phyloP scores from a whole-genome alignment of 1,284 basidiomycete species.

The Papiliotrema laurentii region DNA sequence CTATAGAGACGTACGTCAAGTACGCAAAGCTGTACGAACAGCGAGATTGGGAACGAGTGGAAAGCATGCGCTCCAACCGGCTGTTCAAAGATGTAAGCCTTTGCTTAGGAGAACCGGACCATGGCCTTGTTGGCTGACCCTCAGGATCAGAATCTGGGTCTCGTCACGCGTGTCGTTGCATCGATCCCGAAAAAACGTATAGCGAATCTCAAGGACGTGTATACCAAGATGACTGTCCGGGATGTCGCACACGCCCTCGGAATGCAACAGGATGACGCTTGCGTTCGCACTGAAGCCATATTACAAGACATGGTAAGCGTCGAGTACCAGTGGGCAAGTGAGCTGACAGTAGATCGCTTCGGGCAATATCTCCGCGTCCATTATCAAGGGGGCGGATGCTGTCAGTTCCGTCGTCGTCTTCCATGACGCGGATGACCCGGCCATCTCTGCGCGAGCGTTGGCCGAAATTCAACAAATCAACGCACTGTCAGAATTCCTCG shows the following conservation, averaged over 20 bases:
- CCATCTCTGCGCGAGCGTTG: conserved; percentile 13
- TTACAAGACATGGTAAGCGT: conserved; percentile 30
- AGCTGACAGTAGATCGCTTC: conserved; percentile 11
- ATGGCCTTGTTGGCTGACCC: conserved; percentile 3
- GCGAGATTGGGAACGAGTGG: conserved; percentile 25
- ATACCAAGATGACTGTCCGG: conserved; percentile 27
- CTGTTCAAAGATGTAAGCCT: conserved; percentile 23
- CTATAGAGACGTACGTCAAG: conserved; percentile 26
- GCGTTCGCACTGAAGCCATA: conserved; percentile 5
- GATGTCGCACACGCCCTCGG: conserved; percentile 9
- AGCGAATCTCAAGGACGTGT: conserved; percentile 26
- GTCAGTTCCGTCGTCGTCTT: conserved; percentile 27
- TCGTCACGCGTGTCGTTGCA: conserved; percentile 26
- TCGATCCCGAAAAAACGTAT: conserved; percentile 32
- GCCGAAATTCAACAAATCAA: conserved; percentile 14
- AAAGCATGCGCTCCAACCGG: conserved; percentile 3
- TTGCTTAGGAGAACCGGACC: neutral
- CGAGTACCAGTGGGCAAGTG: neutral
- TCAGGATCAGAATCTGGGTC: conserved; percentile 37
- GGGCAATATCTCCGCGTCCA: conserved; percentile 17
- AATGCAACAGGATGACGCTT: neutral
- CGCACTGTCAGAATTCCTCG: conserved; percentile 13
- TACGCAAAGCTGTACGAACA: conserved; percentile 34
- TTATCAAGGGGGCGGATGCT: conserved; percentile 7
- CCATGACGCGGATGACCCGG: conserved; percentile 15